phyloP scores from a whole-genome alignment of 495 filamentous ascomycete genomes.

The Penicillium bovifimosum region DNA sequence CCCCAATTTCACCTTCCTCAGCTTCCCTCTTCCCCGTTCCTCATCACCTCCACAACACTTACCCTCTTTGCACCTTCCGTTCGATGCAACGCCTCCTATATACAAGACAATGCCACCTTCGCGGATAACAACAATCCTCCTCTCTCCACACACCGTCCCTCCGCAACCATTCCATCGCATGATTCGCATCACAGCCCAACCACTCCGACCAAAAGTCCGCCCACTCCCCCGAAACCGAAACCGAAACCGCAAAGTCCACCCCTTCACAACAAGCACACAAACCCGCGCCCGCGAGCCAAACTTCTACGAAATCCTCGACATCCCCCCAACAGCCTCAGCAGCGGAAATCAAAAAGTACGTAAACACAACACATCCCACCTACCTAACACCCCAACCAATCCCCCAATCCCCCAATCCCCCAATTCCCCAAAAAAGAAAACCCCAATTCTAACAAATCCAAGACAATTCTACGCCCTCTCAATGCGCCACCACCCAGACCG shows the following conservation, averaged over 20 bases:
- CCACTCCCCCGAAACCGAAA: conserved; percentile 10
- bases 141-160: neutral
- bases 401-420: neutral
- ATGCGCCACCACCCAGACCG: conserved; percentile 91
- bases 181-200: conserved; percentile 3
- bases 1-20: neutral
- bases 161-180: conserved; percentile 2
- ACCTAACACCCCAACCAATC: neutral
- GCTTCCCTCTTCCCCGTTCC: neutral
- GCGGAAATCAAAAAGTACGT: conserved; percentile 79
- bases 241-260: neutral
- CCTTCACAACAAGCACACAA: conserved; percentile 42
- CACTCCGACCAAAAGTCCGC: conserved; percentile 4
- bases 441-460: conserved; percentile 10
- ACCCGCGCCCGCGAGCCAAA: conserved; percentile 43
- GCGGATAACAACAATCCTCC: conserved; percentile 3
- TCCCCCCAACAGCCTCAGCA: conserved; percentile 61
- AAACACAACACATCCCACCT: neutral
- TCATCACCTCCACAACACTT: neutral
- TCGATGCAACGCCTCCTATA: neutral
- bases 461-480: conserved; percentile 86
- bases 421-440: no score
- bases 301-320: conserved; percentile 76
- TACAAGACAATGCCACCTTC: conserved; percentile 15
- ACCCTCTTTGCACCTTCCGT: neutral